Evolutionary conservation across 2,329 filamentous ascomycete genomes (phyloP).

Genomic region (Alternaria metachromatica): DNA sequence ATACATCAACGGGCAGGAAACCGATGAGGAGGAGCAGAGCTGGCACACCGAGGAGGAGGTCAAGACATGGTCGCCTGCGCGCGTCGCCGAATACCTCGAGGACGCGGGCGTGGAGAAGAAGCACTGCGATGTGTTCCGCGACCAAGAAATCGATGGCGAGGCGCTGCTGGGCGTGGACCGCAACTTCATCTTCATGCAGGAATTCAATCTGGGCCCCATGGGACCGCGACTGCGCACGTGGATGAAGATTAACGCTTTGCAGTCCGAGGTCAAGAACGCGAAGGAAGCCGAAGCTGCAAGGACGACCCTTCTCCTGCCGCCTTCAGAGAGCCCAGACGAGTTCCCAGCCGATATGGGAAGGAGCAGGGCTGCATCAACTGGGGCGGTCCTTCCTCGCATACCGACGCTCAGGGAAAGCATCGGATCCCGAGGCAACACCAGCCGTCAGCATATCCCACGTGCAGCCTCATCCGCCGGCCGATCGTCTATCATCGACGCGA

Average conservation of each 20-base stretch:
- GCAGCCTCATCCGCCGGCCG: slow-evolving; percentile 43
- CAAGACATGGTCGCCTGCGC: slow-evolving; percentile 75
- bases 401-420: slow-evolving; percentile 46
- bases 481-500: slow-evolving; percentile 42
- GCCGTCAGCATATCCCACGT: slow-evolving; percentile 38
- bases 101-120: slow-evolving; percentile 82
- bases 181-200: slow-evolving; percentile 92
- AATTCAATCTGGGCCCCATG: slow-evolving; percentile 91
- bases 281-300: slow-evolving; percentile 44
- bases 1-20: slow-evolving; percentile 93
- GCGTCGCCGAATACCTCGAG: slow-evolving; percentile 89
- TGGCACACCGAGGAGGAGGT: slow-evolving; percentile 77
- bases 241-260: slow-evolving; percentile 92
- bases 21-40: slow-evolving; percentile 85
- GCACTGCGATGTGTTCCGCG: slow-evolving; percentile 92
- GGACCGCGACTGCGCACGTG: slow-evolving; percentile 89
- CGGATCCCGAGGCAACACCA: slow-evolving; percentile 31
- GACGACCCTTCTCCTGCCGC: slow-evolving; percentile 46
- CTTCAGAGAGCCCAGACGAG: slow-evolving; percentile 31
- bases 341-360: slow-evolving; percentile 52
- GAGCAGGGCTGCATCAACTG: slow-evolving; percentile 55
- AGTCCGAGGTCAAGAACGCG: slow-evolving; percentile 79
- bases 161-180: slow-evolving; percentile 95
- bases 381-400: slow-evolving; percentile 48
- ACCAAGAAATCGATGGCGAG: slow-evolving; percentile 95